Conservation (phyloP, 73 alveolate genomes). For the Symbiodinium pilosum region DNA sequence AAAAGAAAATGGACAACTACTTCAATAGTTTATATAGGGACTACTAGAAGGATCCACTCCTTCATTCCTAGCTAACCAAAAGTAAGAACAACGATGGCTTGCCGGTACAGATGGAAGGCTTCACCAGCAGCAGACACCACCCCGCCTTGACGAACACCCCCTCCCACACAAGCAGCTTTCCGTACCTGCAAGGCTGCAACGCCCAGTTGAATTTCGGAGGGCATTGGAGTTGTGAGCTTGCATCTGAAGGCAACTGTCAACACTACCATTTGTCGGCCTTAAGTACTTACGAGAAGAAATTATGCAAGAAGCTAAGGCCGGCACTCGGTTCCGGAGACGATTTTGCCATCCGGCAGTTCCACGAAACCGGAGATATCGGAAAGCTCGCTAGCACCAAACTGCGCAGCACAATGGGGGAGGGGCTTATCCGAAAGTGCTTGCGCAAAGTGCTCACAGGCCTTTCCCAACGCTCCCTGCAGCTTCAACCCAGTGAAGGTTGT, state of each 20-base stretch:
- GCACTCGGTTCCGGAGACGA: slow-evolving; percentile 80
- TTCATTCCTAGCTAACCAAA: no score
- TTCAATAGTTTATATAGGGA: no score
- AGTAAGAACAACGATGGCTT: no score
- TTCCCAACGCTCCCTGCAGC: slow-evolving; percentile 97
- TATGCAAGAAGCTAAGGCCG: neutral
- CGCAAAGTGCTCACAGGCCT: no score
- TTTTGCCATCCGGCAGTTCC: slow-evolving; percentile 99
- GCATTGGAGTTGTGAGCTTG: no score
- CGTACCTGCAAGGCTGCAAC: slow-evolving; percentile 96
- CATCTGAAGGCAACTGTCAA: no score
- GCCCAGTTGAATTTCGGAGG: neutral
- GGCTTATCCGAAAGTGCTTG: neutral
- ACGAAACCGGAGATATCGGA: slow-evolving; percentile 99
- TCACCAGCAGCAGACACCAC: no score
- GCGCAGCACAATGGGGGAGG: neutral
- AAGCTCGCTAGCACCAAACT: slow-evolving; percentile 99
- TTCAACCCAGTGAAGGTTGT: slow-evolving; percentile 99
- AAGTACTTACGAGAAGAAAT: no score
- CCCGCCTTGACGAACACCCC: slow-evolving; percentile 94
- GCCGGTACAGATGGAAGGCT: no score
- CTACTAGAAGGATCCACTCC: no score
- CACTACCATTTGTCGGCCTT: no score
- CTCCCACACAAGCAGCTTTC: slow-evolving; percentile 99
- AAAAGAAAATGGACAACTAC: no score